Evolutionary conservation across 208 protist genomes (phyloP).

Genomic region (Leishmania major): DNA sequence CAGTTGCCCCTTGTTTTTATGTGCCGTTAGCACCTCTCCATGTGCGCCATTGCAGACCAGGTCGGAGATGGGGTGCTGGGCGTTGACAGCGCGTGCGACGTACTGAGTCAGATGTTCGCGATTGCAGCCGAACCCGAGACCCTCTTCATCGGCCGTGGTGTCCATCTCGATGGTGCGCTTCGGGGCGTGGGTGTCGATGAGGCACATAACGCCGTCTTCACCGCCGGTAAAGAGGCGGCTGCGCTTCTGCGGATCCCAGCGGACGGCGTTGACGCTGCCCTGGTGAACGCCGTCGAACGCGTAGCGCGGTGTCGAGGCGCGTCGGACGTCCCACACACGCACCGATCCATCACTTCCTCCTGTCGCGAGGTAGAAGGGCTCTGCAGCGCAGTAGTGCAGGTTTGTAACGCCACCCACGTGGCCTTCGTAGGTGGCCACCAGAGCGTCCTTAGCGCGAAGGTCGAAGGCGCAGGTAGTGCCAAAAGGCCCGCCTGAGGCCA

Average conservation of each 20-base stretch:
- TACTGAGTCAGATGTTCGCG: conserved; percentile 30
- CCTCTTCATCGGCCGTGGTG: conserved; percentile 19
- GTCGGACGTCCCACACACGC: conserved; percentile 78
- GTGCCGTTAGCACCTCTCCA: conserved; percentile 65
- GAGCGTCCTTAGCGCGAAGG: conserved; percentile 70
- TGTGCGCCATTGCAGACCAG: conserved; percentile 42
- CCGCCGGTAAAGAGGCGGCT: conserved; percentile 76
- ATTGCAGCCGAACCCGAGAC: neutral
- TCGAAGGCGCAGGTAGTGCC: conserved; percentile 72
- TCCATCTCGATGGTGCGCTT: conserved; percentile 30
- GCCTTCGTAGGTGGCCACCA: conserved; percentile 66
- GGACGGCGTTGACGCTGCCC: conserved; percentile 53
- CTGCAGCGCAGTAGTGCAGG: conserved; percentile 71
- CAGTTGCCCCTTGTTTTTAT: conserved; percentile 65
- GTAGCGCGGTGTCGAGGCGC: conserved; percentile 57
- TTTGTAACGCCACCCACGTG: conserved; percentile 47
- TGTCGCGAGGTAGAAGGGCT: conserved; percentile 85
- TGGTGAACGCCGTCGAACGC: conserved; percentile 66
- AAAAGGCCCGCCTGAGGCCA: conserved; percentile 40
- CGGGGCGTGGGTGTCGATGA: conserved; percentile 73
- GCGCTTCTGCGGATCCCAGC: conserved; percentile 75
- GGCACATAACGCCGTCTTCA: conserved; percentile 74
- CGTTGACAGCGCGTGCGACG: conserved; percentile 62
- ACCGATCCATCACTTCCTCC: conserved; percentile 63
- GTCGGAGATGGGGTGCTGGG: conserved; percentile 61